These are phyloP conservation scores for Candida sp. DNA, from an alignment of 1,139 yeast species.

Conservation along the genomic window DNA sequence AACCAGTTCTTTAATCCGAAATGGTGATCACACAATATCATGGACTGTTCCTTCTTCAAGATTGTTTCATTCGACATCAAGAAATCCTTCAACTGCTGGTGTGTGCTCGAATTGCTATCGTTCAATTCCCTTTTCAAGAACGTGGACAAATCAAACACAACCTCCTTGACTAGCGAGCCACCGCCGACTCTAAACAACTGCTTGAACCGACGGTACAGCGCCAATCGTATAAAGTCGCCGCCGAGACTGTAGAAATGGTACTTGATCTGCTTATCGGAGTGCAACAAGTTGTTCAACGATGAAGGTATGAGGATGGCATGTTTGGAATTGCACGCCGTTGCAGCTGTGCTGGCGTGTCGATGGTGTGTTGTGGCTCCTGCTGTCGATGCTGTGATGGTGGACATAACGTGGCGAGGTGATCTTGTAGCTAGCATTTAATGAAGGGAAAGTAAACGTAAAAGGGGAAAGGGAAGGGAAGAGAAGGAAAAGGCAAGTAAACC, in stretches of 20 bases:
- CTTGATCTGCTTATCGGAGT: conserved; percentile 15
- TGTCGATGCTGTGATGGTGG: not conserved
- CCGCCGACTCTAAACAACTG: conserved; percentile 34
- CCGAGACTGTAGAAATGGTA: conserved; percentile 41
- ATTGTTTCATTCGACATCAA: conserved; percentile 19
- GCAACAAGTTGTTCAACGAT: conserved; percentile 14
- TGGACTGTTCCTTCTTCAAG: conserved; percentile 14
- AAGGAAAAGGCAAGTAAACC: not conserved
- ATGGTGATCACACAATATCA: conserved; percentile 15
- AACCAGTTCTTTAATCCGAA: conserved; percentile 32
- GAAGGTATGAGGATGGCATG: conserved; percentile 16
- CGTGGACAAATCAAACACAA: conserved; percentile 41
- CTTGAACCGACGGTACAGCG: conserved; percentile 38
- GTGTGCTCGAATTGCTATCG: conserved; percentile 19
- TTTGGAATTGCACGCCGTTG: conserved; percentile 3
- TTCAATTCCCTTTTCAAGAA: conserved; percentile 36
- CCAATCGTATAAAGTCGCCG: conserved; percentile 37
- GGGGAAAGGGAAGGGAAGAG: not conserved
- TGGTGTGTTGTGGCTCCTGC: not conserved
- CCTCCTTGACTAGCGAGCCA: conserved; percentile 38
- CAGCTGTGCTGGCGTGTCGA: not conserved
- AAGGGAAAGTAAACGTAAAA: not conserved
- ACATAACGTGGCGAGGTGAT: not conserved
- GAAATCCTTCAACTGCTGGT: conserved; percentile 28
- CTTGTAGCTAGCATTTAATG: not conserved